These are phyloP conservation scores for Cercospora zeae-maydis DNA, from an alignment of 2,329 filamentous ascomycete species.

Conservation along the genomic window DNA sequence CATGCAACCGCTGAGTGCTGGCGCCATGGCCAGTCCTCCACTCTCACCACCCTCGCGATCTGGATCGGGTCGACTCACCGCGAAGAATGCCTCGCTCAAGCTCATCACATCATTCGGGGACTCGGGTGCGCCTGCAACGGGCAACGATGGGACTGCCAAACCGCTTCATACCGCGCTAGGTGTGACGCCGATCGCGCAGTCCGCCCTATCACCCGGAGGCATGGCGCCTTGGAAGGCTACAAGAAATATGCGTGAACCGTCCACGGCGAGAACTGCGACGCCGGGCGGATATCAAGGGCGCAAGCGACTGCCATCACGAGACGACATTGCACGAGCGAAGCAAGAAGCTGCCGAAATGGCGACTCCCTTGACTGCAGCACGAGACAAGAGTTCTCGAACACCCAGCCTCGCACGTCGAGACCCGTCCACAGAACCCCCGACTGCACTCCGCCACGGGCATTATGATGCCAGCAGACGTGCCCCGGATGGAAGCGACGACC, in stretches of 20 bases:
- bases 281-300: slow-evolving; percentile 56
- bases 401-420: slow-evolving; percentile 17
- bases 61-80: slow-evolving; percentile 53
- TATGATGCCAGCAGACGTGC: slow-evolving; percentile 22
- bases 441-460: slow-evolving; percentile 25
- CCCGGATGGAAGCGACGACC: slow-evolving; percentile 25
- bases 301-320: slow-evolving; percentile 66
- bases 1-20: slow-evolving; percentile 45
- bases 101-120: slow-evolving; percentile 86
- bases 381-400: slow-evolving; percentile 39
- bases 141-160: slow-evolving; percentile 7
- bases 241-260: slow-evolving; percentile 42
- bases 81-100: slow-evolving; percentile 80
- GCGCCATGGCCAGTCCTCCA: slow-evolving; percentile 60
- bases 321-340: slow-evolving; percentile 40
- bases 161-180: slow-evolving; percentile 41
- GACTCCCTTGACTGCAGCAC: slow-evolving; percentile 62
- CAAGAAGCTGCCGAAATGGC: slow-evolving; percentile 57
- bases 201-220: slow-evolving; percentile 63
- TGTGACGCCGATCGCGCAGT: slow-evolving; percentile 78
- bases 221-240: slow-evolving; percentile 39
- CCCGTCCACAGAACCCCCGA: slow-evolving; percentile 30
- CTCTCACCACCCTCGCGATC: slow-evolving; percentile 67
- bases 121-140: slow-evolving; percentile 52
- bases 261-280: slow-evolving; percentile 55